Percentiles rank a stretch among this genome's conserved stretches.
Conservation (phyloP, 2,329 filamentous ascomycete genomes). For the Dendrostoma leiphaemia region DNA sequence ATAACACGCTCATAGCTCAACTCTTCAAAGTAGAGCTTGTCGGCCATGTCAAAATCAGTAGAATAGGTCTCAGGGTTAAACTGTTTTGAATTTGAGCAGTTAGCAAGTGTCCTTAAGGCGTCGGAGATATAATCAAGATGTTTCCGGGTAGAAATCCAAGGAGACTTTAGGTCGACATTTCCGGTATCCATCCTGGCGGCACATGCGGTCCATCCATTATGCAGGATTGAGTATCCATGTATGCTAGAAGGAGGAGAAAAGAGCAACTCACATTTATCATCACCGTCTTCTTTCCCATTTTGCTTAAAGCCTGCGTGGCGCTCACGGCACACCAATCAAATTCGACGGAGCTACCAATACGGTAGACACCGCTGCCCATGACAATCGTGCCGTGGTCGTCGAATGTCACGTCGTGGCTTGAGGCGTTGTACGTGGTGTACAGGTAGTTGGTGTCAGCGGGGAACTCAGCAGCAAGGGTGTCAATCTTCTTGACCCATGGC, state of each 20-base stretch:
- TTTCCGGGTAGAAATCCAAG: too few relatives aligned
- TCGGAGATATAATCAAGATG: too few relatives aligned
- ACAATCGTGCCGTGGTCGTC: conserved; percentile 89
- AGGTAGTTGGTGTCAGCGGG: conserved; percentile 93
- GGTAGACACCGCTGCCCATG: conserved; percentile 92
- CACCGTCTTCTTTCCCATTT: conserved; percentile 93
- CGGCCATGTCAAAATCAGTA: conserved; percentile 87
- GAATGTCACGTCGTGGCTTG: conserved; percentile 88
- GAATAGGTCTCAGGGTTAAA: conserved; percentile 78
- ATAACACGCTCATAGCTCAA: conserved; percentile 95
- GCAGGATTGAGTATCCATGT: too few relatives aligned
- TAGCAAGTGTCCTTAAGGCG: not conserved
- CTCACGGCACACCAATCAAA: conserved; percentile 99
- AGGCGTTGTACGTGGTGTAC: conserved; percentile 97
- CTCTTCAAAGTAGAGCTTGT: conserved; percentile 96
- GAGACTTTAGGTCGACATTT: too few relatives aligned
- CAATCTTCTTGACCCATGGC: conserved; percentile 98
- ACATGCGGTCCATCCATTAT: too few relatives aligned
- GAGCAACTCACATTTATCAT: conserved; percentile 76
- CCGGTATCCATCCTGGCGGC: too few relatives aligned
- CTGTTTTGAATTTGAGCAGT: conserved; percentile 25
- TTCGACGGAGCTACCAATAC: conserved; percentile 95
- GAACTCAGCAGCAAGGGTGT: conserved; percentile 95
- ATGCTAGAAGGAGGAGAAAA: not conserved
- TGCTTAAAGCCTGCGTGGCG: conserved; percentile 75